A percentile compares a stretch with the other conserved stretches of the same genome.
Conservation (phyloP, 306 rosid species). For the Rosa lucieae region DNA sequence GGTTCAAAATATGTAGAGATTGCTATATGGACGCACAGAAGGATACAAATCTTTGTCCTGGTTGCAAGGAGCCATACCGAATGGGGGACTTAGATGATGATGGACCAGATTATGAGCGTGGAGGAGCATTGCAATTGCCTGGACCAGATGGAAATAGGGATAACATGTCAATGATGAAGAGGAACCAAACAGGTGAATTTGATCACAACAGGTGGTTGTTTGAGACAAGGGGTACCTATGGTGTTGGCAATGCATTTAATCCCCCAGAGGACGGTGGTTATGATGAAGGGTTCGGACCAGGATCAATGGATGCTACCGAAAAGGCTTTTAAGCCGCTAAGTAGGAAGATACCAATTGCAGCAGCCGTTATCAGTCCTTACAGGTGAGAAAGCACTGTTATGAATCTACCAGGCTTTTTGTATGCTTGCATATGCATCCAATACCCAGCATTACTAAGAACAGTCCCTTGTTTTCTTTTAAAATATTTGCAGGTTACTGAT, state of each 20-base stretch:
- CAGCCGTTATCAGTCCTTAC: slow-evolving; percentile 74
- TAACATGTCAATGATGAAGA: slow-evolving; percentile 80
- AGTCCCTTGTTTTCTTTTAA: background rate
- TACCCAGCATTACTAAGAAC: background rate
- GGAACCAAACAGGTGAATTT: slow-evolving; percentile 81
- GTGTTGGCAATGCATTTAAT: slow-evolving; percentile 84
- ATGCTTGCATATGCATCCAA: background rate
- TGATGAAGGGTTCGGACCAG: slow-evolving; percentile 34
- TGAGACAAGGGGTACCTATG: slow-evolving; percentile 86
- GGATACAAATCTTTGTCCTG: slow-evolving; percentile 69
- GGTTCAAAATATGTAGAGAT: slow-evolving; percentile 92
- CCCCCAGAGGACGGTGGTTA: slow-evolving; percentile 50
- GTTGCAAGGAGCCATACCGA: slow-evolving; percentile 81
- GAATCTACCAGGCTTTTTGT: background rate
- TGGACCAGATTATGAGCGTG: slow-evolving; percentile 36
- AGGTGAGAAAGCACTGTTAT: slow-evolving; percentile 36
- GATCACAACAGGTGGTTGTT: slow-evolving; percentile 89
- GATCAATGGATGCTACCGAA: slow-evolving; percentile 51
- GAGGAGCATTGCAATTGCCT: slow-evolving; percentile 54
- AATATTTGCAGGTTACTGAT: slow-evolving; percentile 52
- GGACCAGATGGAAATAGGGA: slow-evolving; percentile 60
- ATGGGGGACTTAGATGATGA: slow-evolving; percentile 46
- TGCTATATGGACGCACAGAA: slow-evolving; percentile 79
- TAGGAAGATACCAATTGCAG: slow-evolving; percentile 49
- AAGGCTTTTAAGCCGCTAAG: slow-evolving; percentile 81